These are phyloP conservation scores for Phytophthora lateralis DNA, from an alignment of 352 stramenopile species.

Conservation along the genomic window DNA sequence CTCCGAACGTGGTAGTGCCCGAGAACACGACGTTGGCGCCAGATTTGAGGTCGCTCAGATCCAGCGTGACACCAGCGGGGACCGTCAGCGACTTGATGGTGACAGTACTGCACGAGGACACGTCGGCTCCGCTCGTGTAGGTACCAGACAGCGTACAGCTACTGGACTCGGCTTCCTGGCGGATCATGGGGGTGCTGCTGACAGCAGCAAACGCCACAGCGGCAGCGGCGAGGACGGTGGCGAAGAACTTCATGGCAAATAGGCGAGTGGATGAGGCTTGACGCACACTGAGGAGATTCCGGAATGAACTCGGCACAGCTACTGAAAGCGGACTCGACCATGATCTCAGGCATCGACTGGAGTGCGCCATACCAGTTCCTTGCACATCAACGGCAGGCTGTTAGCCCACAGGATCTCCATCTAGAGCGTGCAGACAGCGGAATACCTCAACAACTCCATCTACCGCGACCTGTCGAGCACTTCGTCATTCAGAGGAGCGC, in stretches of 20 bases:
- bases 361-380: constrained; percentile 1
- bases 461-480: constrained; percentile 12
- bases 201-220: no score
- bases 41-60: constrained; percentile 35
- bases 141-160: background rate
- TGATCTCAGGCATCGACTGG: background rate
- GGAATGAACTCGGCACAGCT: constrained; percentile 19
- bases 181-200: no score
- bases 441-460: constrained; percentile 11
- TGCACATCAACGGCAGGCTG: constrained; percentile 5
- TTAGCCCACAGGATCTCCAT: constrained; percentile 3
- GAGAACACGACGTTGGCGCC: constrained; percentile 40
- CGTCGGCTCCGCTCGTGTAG: constrained; percentile 32
- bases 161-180: no score
- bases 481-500: constrained; percentile 4
- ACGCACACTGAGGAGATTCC: constrained; percentile 15
- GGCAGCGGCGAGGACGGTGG: no score
- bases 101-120: constrained; percentile 32
- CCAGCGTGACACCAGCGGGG: constrained; percentile 41
- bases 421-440: constrained; percentile 14
- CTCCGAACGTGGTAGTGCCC: constrained; percentile 43
- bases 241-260: background rate
- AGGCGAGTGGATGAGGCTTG: constrained; percentile 7
- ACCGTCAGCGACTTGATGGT: constrained; percentile 35
- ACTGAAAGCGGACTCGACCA: background rate